These are phyloP conservation scores for Digitaria exilis DNA, from an alignment of 202 grass and related monocot species.

Conservation along the genomic window DNA sequence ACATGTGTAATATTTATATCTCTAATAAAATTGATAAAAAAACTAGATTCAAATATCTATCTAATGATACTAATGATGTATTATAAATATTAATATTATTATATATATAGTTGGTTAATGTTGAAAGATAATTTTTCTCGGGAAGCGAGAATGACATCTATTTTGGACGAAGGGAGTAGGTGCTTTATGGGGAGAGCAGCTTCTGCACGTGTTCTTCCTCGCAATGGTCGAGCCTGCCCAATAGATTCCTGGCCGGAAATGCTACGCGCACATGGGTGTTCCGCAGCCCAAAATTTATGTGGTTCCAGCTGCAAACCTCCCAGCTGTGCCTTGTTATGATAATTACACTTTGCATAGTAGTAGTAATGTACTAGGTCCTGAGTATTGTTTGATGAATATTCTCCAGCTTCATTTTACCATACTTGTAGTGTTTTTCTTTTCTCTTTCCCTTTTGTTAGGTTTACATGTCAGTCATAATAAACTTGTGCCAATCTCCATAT, in stretches of 20 bases:
- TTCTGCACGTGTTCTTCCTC: constrained; percentile 8
- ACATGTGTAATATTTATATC: too few relatives aligned
- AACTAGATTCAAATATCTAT: too few relatives aligned
- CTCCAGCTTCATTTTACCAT: too few relatives aligned
- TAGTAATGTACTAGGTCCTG: not conserved
- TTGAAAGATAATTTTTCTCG: too few relatives aligned
- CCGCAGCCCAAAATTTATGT: not conserved
- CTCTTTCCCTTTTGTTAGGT: not conserved
- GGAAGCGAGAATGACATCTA: too few relatives aligned
- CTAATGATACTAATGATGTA: too few relatives aligned
- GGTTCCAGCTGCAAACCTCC: not conserved
- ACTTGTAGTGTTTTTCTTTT: not conserved
- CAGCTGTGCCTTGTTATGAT: not conserved
- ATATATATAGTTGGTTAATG: too few relatives aligned
- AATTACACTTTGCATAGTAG: not conserved
- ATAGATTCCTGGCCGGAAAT: constrained; percentile 16
- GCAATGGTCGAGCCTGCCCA: not conserved
- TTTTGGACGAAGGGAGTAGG: too few relatives aligned
- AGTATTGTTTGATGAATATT: not conserved
- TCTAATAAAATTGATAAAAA: too few relatives aligned
- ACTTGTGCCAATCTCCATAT: not conserved
- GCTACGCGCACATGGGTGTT: constrained; percentile 15
- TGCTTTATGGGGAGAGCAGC: too few relatives aligned
- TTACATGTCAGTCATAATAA: not conserved
- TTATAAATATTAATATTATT: too few relatives aligned